Evolutionary conservation across 805 yeast genomes (phyloP), one percentile per base, ranked within the genome.

Genomic region (Kluyveromyces siamensis): DNA sequence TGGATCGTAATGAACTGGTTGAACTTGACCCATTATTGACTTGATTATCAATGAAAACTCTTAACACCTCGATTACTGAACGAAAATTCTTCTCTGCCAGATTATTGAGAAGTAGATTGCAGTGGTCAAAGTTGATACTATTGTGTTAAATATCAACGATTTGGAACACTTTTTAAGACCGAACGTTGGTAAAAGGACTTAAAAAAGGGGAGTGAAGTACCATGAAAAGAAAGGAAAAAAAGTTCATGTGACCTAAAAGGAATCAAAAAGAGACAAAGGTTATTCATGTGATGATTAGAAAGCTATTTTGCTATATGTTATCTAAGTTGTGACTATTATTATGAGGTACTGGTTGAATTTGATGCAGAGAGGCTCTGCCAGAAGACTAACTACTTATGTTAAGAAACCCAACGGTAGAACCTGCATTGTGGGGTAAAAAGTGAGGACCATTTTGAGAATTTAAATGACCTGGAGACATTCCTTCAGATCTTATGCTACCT

Each of bases 1-100:
- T 8, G 71, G 70, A 41, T 68, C 68, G 49, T 71, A 72, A 46
- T 71, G 74, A 36, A 66, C 51, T 10, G 72, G 73, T 48, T 58
- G 63, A 11, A 63, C 62, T 37, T 59, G 56, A 33, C 59, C 58
- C 62, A 60, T 60, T 25, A 21, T 43, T 36, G 19, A 21, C 10
- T 14, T 17, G 19, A 25, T 40, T 17, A 17, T 13, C 16, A 25
- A 10, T 8, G 25, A 16, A 17, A 17, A 2, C 16, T 30, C 11
- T 18, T 33, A 18, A 25, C 14, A 6, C 25, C 25, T 21, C 25
- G 25, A 21, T 21, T 4, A 21, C 25, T 21, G 25, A 21, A 6
- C 6, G 25, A 21, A 21, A 21, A 21, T 21, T 21, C 25, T 21
- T 3, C 25, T 21, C 25, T 21, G 25, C 6, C 25, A 4, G 25